A percentile compares a stretch with the other conserved stretches of the same genome.
Conservation (phyloP, 306 rosid species). For the Gastrolobium villosum region DNA sequence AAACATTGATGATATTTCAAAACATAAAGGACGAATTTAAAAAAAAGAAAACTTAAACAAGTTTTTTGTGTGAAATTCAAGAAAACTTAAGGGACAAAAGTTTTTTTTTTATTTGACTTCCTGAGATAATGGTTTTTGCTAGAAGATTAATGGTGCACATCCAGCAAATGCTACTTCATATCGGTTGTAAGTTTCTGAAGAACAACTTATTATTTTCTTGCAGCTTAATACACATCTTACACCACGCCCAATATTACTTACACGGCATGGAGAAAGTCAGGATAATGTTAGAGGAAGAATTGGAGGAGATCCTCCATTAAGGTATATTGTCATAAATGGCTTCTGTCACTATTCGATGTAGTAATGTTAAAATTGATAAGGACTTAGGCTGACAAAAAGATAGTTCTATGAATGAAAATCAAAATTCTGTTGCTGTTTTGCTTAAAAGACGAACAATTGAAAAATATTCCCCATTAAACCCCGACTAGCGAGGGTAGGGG, state of each 20-base stretch:
- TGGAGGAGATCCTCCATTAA: slow-evolving; percentile 90
- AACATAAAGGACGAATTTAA: not conserved
- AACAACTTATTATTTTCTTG: slow-evolving; percentile 36
- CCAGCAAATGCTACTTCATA: slow-evolving; percentile 21
- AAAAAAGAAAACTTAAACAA: not conserved
- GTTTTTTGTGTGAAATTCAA: no score
- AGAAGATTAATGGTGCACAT: slow-evolving; percentile 32
- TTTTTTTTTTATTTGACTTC: slow-evolving; percentile 7
- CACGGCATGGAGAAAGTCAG: slow-evolving; percentile 98
- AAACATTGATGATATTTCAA: slow-evolving; percentile 6
- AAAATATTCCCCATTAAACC: no score
- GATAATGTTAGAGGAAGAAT: slow-evolving; percentile 95
- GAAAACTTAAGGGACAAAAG: not conserved
- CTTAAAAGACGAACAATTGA: not conserved
- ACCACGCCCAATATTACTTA: slow-evolving; percentile 95
- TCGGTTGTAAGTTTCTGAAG: slow-evolving; percentile 24
- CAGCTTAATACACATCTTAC: slow-evolving; percentile 97
- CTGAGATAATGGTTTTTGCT: not conserved
- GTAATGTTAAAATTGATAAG: slow-evolving; percentile 19
- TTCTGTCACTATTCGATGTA: slow-evolving; percentile 12
- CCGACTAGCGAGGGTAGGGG: no score
- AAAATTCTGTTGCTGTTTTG: slow-evolving; percentile 12
- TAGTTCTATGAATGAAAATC: slow-evolving; percentile 13
- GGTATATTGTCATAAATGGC: slow-evolving; percentile 60
- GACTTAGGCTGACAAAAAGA: not conserved